Base-by-base conservation (phyloP, 1,139 yeast species). In the Arxiozyma telluris region DNA sequence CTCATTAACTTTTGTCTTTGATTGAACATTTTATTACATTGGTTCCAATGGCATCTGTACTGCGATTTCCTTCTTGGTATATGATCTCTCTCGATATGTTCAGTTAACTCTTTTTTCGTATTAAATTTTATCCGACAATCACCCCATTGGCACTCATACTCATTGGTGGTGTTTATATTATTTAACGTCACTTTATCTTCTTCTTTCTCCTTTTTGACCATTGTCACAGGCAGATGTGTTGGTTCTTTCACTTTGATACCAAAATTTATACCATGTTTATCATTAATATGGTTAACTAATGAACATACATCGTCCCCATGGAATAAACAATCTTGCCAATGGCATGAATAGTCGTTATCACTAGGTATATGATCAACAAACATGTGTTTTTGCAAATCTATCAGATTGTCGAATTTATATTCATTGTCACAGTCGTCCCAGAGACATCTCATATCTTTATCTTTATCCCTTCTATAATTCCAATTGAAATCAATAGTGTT, bases 1-100 rank as follows among this genome's bases (percentile, higher is more conserved):
- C 98, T 79, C 30, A 86, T 71, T 20, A 90, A 74, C 68, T 93
- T 93, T 63, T 93, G 98, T 44, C 94, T 76, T 66, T 93, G 98
- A 20, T 79, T 72, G 64, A 93, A 93, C 49, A 74, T 75, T 49
- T 97, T 79, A 21, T 78, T 79, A 68, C 98, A 93, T 3, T 81
- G 86, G 8, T 76, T 70, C 98, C 98, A 93, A 51, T 71, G 64
- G 67, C 98, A 93, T 30, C 70, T 67, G 63, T 93, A 91, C 25
- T 73, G 71, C 1, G 85, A 78, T 64, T 84, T 79, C 1, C 96
- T 91, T 15, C 84, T 78, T 2, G 87, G 87, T 20, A 91, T 75
- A 67, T 93, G 98, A 18, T 71, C 76, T 1, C 73, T 70, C 12
- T 82, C 76, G 18, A 93, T 65, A 68, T 93, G 98, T 3, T 78